phyloP scores from a whole-genome alignment of 1,284 basidiomycete genomes.

The Puccinia novopanici region DNA sequence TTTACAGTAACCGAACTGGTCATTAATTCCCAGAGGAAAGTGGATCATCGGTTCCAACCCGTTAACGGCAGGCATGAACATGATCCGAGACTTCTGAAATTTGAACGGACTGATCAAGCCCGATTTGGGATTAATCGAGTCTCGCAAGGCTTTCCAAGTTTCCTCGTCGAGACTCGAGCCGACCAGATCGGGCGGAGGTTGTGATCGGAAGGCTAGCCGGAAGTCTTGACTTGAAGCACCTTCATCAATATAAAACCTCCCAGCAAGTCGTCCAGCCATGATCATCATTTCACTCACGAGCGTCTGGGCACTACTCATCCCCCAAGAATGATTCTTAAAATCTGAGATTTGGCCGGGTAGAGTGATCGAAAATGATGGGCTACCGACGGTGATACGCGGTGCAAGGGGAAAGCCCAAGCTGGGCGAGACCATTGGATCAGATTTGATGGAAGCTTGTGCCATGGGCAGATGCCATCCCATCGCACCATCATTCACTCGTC shows the following conservation, averaged over 20 bases:
- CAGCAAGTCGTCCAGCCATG: constrained; percentile 74
- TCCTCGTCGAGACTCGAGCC: constrained; percentile 51
- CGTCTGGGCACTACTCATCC: constrained; percentile 54
- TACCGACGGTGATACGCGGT: constrained; percentile 20
- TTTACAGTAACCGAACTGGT: too few species aligned
- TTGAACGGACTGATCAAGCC: constrained; percentile 54
- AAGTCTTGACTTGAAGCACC: constrained; percentile 61
- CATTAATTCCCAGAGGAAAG: too few species aligned
- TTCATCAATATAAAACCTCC: constrained; percentile 64
- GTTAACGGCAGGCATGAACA: too few species aligned
- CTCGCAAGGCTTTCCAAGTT: too few species aligned
- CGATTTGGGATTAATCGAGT: constrained; percentile 61
- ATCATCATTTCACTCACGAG: constrained; percentile 84
- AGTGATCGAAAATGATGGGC: constrained; percentile 29
- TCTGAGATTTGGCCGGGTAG: constrained; percentile 56
- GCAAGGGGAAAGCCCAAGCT: constrained; percentile 9
- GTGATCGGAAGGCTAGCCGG: constrained; percentile 70
- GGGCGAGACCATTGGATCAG: constrained; percentile 32
- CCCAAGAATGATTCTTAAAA: constrained; percentile 61
- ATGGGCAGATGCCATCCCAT: constrained; percentile 62
- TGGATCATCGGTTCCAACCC: too few species aligned
- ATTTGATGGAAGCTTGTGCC: constrained; percentile 65
- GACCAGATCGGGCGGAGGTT: constrained; percentile 61
- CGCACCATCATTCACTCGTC: constrained; percentile 47
- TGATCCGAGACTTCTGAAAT: constrained; percentile 51